Evolutionary conservation across 495 filamentous ascomycete genomes (phyloP).

Genomic region (Amorphotheca resinae): DNA sequence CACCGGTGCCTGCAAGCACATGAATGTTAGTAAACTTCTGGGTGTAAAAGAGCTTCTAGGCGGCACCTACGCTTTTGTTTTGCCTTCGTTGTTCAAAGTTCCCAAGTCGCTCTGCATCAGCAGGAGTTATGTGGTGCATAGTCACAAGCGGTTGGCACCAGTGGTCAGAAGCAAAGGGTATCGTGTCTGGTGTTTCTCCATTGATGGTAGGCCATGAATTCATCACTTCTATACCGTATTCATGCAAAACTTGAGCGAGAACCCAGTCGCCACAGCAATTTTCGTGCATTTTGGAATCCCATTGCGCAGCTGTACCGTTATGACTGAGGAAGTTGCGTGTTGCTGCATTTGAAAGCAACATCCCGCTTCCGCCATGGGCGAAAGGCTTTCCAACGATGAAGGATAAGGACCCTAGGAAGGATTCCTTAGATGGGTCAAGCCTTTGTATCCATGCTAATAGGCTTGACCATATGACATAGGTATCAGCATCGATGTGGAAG

Average conservation of each 20-base stretch:
- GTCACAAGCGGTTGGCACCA: constrained; percentile 50
- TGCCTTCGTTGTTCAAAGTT: constrained; percentile 29
- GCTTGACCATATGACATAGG: constrained; percentile 52
- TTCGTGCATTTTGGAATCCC: constrained; percentile 37
- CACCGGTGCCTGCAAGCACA: background rate
- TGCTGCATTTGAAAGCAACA: constrained; percentile 46
- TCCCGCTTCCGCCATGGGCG: constrained; percentile 57
- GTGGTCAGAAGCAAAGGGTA: constrained; percentile 36
- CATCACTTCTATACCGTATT: constrained; percentile 36
- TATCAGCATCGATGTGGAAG: constrained; percentile 55
- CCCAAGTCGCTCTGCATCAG: constrained; percentile 39
- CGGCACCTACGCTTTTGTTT: constrained; percentile 1
- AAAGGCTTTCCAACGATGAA: constrained; percentile 43
- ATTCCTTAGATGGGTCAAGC: constrained; percentile 33
- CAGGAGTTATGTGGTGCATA: constrained; percentile 46
- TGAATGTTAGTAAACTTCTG: background rate
- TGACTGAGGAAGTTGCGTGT: constrained; percentile 26
- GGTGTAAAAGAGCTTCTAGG: background rate
- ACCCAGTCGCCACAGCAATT: constrained; percentile 63
- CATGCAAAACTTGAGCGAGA: constrained; percentile 43
- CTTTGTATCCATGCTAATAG: constrained; percentile 40
- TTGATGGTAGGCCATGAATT: constrained; percentile 43
- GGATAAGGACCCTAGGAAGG: constrained; percentile 47
- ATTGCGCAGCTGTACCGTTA: constrained; percentile 25
- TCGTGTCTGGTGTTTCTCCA: constrained; percentile 36